phyloP scores from a whole-genome alignment of 2,329 filamentous ascomycete genomes.

The Ascochyta clinopodiicola region DNA sequence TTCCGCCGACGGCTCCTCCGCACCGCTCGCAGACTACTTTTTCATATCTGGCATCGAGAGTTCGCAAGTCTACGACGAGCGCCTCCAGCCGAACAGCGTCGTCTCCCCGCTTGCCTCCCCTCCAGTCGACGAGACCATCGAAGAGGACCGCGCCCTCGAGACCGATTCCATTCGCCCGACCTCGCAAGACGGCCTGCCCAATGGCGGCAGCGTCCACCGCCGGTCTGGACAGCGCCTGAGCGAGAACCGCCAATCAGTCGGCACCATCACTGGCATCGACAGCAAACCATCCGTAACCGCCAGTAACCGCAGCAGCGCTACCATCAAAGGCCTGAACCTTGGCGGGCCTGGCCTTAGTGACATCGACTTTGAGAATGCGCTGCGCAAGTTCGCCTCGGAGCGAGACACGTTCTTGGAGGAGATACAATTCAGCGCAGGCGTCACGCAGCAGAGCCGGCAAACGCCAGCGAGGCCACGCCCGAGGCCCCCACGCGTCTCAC shows the following conservation, averaged over 20 bases:
- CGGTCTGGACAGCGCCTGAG: conserved; percentile 50
- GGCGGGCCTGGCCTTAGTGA: conserved; percentile 63
- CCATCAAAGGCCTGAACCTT: conserved; percentile 59
- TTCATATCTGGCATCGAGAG: conserved; percentile 66
- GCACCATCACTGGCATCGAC: conserved; percentile 54
- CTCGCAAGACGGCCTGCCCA: conserved; percentile 52
- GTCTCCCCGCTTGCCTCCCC: conserved; percentile 40
- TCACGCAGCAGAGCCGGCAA: conserved; percentile 57
- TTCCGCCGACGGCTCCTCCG: conserved; percentile 53
- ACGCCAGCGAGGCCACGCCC: conserved; percentile 73
- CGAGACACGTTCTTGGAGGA: conserved; percentile 93
- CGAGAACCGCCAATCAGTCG: conserved; percentile 59
- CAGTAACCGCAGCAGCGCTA: conserved; percentile 70
- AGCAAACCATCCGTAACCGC: conserved; percentile 53
- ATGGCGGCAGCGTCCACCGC: conserved; percentile 45
- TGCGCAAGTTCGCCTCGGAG: conserved; percentile 95
- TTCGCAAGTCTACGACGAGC: conserved; percentile 58
- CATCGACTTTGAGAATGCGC: conserved; percentile 91
- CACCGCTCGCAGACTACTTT: conserved; percentile 70
- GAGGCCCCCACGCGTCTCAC: conserved; percentile 75
- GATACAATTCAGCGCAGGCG: conserved; percentile 83
- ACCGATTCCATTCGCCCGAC: conserved; percentile 56
- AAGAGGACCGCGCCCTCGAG: conserved; percentile 65
- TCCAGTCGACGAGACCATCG: conserved; percentile 63
- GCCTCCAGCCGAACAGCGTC: conserved; percentile 40